phyloP scores from a whole-genome alignment of 441 rosid species.

The Euphorbia celastroides region DNA sequence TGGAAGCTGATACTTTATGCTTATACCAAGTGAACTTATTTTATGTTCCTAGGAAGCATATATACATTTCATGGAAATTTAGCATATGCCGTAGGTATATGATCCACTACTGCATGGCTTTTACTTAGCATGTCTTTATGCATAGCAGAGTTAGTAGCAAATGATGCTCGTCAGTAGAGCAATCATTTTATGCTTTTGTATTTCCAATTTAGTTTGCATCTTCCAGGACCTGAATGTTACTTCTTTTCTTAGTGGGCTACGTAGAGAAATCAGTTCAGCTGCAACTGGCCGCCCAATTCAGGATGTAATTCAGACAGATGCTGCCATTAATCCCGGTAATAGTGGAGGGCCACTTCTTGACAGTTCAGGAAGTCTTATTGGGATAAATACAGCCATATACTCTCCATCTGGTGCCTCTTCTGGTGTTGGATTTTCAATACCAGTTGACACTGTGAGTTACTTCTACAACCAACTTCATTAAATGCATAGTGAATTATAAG shows the following conservation, averaged over 20 bases:
- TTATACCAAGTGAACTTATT: background rate
- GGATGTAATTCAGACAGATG: slow-evolving; percentile 98
- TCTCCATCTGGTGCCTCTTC: slow-evolving; percentile 99
- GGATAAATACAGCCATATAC: slow-evolving; percentile 94
- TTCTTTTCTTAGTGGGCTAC: slow-evolving; percentile 62
- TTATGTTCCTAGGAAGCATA: background rate
- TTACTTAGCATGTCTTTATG: background rate
- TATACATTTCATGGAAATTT: background rate
- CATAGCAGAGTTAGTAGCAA: background rate
- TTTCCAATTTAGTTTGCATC: background rate
- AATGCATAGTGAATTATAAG: background rate
- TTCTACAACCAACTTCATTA: slow-evolving; percentile 1
- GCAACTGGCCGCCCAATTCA: slow-evolving; percentile 99
- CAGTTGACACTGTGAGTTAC: slow-evolving; percentile 90
- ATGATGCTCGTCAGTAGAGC: background rate
- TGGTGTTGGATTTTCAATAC: slow-evolving; percentile 96
- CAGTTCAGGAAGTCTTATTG: slow-evolving; percentile 87
- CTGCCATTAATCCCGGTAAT: slow-evolving; percentile 97
- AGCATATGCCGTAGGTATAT: background rate
- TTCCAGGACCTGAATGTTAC: background rate
- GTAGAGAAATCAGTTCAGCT: slow-evolving; percentile 97
- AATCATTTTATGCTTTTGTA: background rate
- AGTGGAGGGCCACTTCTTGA: slow-evolving; percentile 97
- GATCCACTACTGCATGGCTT: background rate
- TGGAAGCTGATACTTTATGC: background rate